Base-by-base conservation (phyloP, 2,329 filamentous ascomycete species). In the Aspergillus felis region DNA sequence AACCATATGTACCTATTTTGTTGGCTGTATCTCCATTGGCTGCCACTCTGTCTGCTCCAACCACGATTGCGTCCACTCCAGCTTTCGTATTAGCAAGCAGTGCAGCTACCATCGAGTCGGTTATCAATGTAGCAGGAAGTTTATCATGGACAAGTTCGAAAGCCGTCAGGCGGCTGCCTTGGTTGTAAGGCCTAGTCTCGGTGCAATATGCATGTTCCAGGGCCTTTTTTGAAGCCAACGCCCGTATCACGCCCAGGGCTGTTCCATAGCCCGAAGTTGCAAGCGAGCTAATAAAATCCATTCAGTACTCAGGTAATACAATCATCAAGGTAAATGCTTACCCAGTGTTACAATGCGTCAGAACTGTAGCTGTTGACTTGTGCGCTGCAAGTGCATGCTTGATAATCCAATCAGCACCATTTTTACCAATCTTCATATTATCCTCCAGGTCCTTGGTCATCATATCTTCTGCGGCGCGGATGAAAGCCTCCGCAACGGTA, bases 281-380 rank as follows among this genome's bases (percentile, higher is more conserved):
- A 35, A 99, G 86, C 22, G 93, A 97, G 28, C 87, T 89, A 59
- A 32, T 51, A n/a, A 52, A 25, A 22, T 24, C 38, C 22, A 41
- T 47, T 57, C 9, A 47, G 17, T 46, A 32, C 4, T n/a, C 27
- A 46, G 22, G 20, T 42, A 51, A 25, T n/a, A 17, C 24, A 35
- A 9, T 25, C 35, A 51, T 54, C 29, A 27, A 28, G n/a, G 57
- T 50, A 17, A 41, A 49, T 32, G n/a, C 77, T 57, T 80, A 89
- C 86, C 94, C 94, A 24, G 94, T 99, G 75, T 99, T 99, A 81
- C 94, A 99, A 76, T 99, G 95, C 10, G 94, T 99, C 64, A 99
- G 78, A 47, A 99, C 88, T n/a, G 90, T 91, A 50, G 96, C 78
- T 63, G 81, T 79, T 66, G 76, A 80, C 82, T 72, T 61, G 81